These are phyloP conservation scores for Candida pseudoglaebosa DNA, from an alignment of 805 yeast species.

Conservation along the genomic window DNA sequence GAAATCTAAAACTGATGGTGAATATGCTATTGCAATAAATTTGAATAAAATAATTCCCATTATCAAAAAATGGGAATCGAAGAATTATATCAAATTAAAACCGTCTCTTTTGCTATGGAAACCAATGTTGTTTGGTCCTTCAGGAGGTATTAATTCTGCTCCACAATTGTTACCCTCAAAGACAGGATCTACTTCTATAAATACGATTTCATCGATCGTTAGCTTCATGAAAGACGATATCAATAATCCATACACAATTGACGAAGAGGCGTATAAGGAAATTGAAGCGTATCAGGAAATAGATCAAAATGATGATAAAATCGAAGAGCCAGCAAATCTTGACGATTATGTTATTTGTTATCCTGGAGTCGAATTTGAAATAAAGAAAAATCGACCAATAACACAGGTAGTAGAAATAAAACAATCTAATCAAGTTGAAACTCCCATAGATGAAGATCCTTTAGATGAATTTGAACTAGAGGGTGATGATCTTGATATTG, in stretches of 20 bases:
- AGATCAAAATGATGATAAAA: constrained; percentile 9
- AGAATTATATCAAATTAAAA: constrained; percentile 49
- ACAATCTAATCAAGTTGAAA: constrained; percentile 3
- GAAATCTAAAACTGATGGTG: constrained; percentile 38
- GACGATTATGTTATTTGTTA: constrained; percentile 28
- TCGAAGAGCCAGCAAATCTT: constrained; percentile 8
- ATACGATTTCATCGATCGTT: constrained; percentile 53
- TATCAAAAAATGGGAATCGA: constrained; percentile 50
- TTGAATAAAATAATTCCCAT: constrained; percentile 37
- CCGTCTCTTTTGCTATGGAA: constrained; percentile 67
- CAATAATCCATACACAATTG: constrained; percentile 57
- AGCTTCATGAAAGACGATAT: constrained; percentile 67
- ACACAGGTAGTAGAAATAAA: constrained; percentile 8
- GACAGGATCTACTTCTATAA: constrained; percentile 24
- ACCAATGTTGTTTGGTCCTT: constrained; percentile 78
- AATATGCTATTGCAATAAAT: constrained; percentile 54
- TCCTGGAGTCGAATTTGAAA: constrained; percentile 27
- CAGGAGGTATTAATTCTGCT: constrained; percentile 75
- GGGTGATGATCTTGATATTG: constrained; percentile 20
- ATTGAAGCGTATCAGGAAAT: constrained; percentile 26
- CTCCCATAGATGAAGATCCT: constrained; percentile 4
- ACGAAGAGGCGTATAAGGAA: constrained; percentile 50
- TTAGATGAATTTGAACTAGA: constrained; percentile 15
- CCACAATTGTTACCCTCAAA: constrained; percentile 31
- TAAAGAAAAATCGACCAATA: constrained; percentile 10